Base-by-base conservation (phyloP, 768 basidiomycete genomes). In the Dentipellis sp. region DNA sequence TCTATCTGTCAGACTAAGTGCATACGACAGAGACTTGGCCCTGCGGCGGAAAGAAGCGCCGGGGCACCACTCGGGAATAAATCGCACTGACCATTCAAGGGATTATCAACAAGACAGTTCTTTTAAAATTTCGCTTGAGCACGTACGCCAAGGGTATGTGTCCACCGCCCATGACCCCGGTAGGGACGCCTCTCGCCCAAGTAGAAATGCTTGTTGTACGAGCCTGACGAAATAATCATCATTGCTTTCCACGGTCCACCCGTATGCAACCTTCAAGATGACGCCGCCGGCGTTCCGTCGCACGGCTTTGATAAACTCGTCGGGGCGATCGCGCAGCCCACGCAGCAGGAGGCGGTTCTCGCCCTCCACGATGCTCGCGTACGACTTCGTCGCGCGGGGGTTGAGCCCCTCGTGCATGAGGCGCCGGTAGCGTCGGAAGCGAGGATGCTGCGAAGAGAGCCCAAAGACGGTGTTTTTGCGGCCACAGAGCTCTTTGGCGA, bases 251-350 rank as follows among this genome's bases (percentile, higher is more conserved):
- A 37, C 36, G 2, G 22, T 21, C 22, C 39, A 38, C 22, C 9
- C 17, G 22, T n/a, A 45, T 10, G 42, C 19, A 8, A 45, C 42
- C 19, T 45, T 45, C 17, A 45, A 45, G 42, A 45, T 45, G n/a
- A 45, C 42, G 0, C n/a, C 35, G 14, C 17, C 3, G 16, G 61
- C 76, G 45, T 52, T 77, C 77, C 74, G 70, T 34, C 64, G 64
- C n/a, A 67, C 50, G 48, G 67, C 66, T 29, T 60, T 65, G 62
- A 71, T 59, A 55, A 75, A 73, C 29, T 74, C 68, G 1, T 73
- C 68, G 8, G 75, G 76, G 0, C 64, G 60, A 10, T 71, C 68
- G 4, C 72, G 62, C 14, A 72, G 56, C 11, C 64, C 64, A 4
- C 56, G 60, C 21, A 77, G 60, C 19, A 77, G 35, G 10, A 49